Evolutionary conservation across 1,284 basidiomycete species (phyloP).

Genomic region (Porodaedalea pini): DNA sequence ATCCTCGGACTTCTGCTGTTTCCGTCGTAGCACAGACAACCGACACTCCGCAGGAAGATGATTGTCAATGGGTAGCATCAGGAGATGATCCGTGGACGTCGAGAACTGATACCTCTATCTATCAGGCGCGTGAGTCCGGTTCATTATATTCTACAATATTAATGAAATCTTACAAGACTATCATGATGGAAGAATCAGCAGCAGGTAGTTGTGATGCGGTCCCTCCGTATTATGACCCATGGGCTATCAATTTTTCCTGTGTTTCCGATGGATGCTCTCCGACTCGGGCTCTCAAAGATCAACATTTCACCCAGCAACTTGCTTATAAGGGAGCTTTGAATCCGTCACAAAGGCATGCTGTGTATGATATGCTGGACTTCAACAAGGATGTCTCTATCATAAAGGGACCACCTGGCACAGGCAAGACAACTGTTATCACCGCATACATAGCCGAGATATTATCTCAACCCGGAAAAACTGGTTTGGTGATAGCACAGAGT

Average conservation of each 20-base stretch:
- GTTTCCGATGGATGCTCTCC: not conserved
- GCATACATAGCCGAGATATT: slow-evolving; percentile 46
- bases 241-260: not conserved
- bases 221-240: not conserved
- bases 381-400: slow-evolving; percentile 25
- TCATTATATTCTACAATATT: too few relatives aligned
- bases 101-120: too few relatives aligned
- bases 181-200: too few relatives aligned
- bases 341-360: slow-evolving; percentile 49
- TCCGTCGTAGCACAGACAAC: not conserved
- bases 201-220: not conserved
- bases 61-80: not conserved
- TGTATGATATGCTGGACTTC: slow-evolving; percentile 45
- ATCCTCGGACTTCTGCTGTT: not conserved
- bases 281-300: not conserved
- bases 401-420: slow-evolving; percentile 49
- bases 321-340: slow-evolving; percentile 35
- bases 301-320: not conserved
- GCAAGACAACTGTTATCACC: slow-evolving; percentile 65
- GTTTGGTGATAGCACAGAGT: slow-evolving; percentile 72
- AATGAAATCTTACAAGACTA: too few relatives aligned
- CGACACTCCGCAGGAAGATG: not conserved
- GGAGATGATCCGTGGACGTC: not conserved
- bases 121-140: not conserved
- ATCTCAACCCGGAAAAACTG: slow-evolving; percentile 39